Base-by-base conservation (phyloP, 108 stramenopile genomes). In the Nitzschia sp. region DNA sequence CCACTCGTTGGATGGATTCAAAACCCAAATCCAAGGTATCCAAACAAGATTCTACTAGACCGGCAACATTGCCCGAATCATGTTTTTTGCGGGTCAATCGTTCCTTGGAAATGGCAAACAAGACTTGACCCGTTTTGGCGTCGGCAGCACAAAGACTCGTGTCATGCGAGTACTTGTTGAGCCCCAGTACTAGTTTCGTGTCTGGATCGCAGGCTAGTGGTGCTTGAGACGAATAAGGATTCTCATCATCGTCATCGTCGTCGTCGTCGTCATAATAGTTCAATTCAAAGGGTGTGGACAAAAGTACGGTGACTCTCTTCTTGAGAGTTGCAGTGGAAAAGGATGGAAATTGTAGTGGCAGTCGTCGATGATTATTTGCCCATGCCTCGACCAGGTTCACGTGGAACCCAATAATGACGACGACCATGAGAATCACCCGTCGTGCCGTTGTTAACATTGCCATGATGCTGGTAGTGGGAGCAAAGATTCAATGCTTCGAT, bases 151-250 rank as follows among this genome's bases (percentile, higher is more conserved):
- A 98, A 3, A 96, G 48, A 8, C 89, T 68, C 1, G 94, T 86
- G 59, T 98, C 97, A 66, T 98, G 96, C 4, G 88, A 85, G 70
- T 97, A 98, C 70, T 96, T 97, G 82, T 97, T 96, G 57, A 98
- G 70, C 0, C 97, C 97, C 15, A 98, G 32, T 4, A 98, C 76
- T 1, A 97, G 81, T 62, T 87, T 74, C 2, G 86, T 90, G 29
- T 78, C 75, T 19, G 77, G 70, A 18, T 82, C 71, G 24, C 67
- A 80, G 1, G 81, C 83, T 17, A 90, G 59, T 19, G 75, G 79
- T 25, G 78, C 61, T 19, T 70, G 15, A 54, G 75, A 30, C 27
- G 51, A 57, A 27, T 73, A 83, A 4, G 83, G 84, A 71, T 83
- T 81, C 42, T 38, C 45, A 1, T 71, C 65, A 9, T 47, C 24